Conservation (phyloP, 1,139 yeast genomes). For the Suhomyces anneliseae region DNA sequence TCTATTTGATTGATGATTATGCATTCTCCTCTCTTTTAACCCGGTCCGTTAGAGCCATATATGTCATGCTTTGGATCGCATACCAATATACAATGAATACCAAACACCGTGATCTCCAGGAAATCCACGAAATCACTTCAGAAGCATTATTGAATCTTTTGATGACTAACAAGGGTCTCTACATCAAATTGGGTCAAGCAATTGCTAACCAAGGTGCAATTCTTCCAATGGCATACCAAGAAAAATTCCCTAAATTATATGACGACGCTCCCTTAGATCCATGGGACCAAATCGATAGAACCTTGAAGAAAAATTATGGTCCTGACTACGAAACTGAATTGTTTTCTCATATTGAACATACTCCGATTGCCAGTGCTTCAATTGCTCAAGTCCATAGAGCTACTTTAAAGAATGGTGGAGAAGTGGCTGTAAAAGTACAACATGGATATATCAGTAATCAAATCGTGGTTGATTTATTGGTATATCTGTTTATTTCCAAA, state of each 20-base stretch:
- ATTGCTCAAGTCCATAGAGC: slow-evolving; percentile 75
- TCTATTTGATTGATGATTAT: slow-evolving; percentile 40
- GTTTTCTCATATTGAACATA: slow-evolving; percentile 49
- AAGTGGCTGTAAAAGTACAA: slow-evolving; percentile 70
- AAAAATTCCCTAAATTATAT: slow-evolving; percentile 54
- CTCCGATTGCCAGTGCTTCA: slow-evolving; percentile 69
- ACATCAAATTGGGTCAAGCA: slow-evolving; percentile 75
- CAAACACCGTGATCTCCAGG: slow-evolving; percentile 41
- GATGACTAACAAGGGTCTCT: slow-evolving; percentile 64
- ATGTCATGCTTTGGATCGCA: slow-evolving; percentile 52
- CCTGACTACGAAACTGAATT: slow-evolving; percentile 41
- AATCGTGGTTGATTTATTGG: slow-evolving; percentile 55
- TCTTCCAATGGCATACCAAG: slow-evolving; percentile 64
- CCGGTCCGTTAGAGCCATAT: slow-evolving; percentile 55
- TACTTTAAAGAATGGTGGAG: slow-evolving; percentile 47
- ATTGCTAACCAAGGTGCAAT: slow-evolving; percentile 69
- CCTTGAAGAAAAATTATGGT: slow-evolving; percentile 50
- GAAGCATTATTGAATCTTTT: slow-evolving; percentile 54
- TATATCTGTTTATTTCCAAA: slow-evolving; percentile 53
- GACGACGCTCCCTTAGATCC: slow-evolving; percentile 71
- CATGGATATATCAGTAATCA: slow-evolving; percentile 62
- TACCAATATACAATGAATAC: slow-evolving; percentile 57
- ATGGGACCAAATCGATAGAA: slow-evolving; percentile 53
- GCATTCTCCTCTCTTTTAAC: slow-evolving; percentile 49
- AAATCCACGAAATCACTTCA: slow-evolving; percentile 62